Evolutionary conservation across 495 filamentous ascomycete genomes (phyloP).

Genomic region (Penicillium goetzii): DNA sequence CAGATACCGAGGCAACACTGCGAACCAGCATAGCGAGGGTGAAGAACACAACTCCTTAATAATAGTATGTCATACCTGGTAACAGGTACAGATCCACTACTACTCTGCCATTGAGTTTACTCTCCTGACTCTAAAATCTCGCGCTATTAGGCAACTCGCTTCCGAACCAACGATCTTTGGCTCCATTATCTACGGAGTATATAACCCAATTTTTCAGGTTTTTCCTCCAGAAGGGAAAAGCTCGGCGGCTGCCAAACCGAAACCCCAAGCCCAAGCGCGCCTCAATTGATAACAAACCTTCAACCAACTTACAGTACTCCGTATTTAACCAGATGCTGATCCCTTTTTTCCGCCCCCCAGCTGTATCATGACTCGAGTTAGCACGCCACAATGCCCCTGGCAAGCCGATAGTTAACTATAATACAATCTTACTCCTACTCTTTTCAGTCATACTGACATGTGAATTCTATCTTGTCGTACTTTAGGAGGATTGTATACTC

Average conservation of each 20-base stretch:
- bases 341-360: too few species aligned
- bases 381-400: neutral
- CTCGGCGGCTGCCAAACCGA: constrained; percentile 15
- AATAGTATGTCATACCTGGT: too few species aligned
- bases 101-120: neutral
- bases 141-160: constrained; percentile 1
- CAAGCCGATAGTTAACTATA: neutral
- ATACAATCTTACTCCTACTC: neutral
- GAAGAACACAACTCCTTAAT: neutral
- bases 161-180: constrained; percentile 2
- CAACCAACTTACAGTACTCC: too few species aligned
- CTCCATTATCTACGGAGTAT: too few species aligned
- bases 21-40: neutral
- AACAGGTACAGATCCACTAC: neutral
- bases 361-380: neutral
- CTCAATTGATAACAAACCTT: neutral
- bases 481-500: neutral
- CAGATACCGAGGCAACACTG: neutral
- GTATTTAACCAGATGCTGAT: too few species aligned
- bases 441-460: neutral
- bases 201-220: constrained; percentile 5
- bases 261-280: neutral
- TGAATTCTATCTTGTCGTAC: neutral
- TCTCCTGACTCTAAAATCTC: neutral
- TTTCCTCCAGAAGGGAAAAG: neutral